Evolutionary conservation across 192 early-diverging fungal species (phyloP), one percentile per base, ranked within the genome.

Genomic region (Dispira parvispora): DNA sequence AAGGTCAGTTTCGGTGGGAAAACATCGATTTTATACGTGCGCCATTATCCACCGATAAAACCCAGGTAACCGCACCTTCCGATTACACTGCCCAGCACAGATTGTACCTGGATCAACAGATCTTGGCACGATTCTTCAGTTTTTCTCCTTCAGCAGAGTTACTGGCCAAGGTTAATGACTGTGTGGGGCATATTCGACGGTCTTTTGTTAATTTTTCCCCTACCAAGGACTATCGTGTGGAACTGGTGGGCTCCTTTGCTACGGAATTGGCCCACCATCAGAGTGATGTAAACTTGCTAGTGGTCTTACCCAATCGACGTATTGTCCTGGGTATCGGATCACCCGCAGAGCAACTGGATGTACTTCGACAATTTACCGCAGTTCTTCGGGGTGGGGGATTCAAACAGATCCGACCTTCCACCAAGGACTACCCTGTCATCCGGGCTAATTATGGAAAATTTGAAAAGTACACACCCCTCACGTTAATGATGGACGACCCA

Each of bases 221-320:
- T 4, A 11, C 6, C 43, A 8, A 9, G 25, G 55, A 32, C 28
- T 57, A 57, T n/a, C 55, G 55, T 11, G 55, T 57, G 23, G 55
- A 57, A n/a, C 28, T 57, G 8, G 55, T 57, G 28, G 55, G 55
- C 14, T 57, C 55, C 11, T 57, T 28, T 32, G 55, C 26, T 6
- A 57, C 23, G 28, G 20, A n/a, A 6, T 27, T 57, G n/a, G 55
- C 55, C 27, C 11, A 11, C 28, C 23, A 11, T 12, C 11, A 32
- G 16, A 57, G 55, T n/a, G 55, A 57, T 23, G 43, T 57, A 6
- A 57, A 57, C n/a, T 3, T 57, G 5, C 26, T 27, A 5, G 12
- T 57, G 25, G 14, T 28, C 26, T 11, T 57, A 6, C 55, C 55
- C 8, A 11, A 57, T 8, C 25, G 52, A 10, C 9, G 20, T 8